phyloP scores from a whole-genome alignment of 768 basidiomycete species.

The Candolleomyces efflorescens region DNA sequence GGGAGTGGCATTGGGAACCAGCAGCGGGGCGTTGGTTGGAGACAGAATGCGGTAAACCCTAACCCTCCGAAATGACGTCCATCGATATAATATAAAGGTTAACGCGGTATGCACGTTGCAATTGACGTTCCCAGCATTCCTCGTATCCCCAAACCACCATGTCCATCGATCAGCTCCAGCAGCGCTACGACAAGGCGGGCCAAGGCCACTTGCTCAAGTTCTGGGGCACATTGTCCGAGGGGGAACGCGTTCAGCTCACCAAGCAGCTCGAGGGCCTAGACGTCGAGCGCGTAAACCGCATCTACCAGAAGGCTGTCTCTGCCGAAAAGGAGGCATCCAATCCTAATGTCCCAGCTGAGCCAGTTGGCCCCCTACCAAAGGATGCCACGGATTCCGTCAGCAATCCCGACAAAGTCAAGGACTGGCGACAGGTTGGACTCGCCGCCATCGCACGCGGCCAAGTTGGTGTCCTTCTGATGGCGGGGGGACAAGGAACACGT shows the following conservation, averaged over 20 bases:
- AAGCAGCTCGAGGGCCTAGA: conserved; percentile 77
- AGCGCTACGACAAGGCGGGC: conserved; percentile 71
- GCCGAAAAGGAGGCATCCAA: conserved; percentile 52
- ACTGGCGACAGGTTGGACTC: conserved; percentile 80
- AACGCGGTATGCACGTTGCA: no score
- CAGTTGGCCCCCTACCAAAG: conserved; percentile 80
- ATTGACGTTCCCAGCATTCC: no score
- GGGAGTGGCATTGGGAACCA: no score
- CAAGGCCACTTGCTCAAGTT: conserved; percentile 91
- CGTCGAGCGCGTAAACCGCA: conserved; percentile 86
- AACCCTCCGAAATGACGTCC: conserved; percentile 2
- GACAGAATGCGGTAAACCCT: background rate
- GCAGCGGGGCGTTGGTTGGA: no score
- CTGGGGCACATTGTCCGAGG: conserved; percentile 65
- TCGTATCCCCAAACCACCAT: conserved; percentile 32
- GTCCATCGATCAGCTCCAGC: conserved; percentile 52
- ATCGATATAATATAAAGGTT: background rate
- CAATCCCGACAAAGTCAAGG: conserved; percentile 48
- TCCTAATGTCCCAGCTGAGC: conserved; percentile 35
- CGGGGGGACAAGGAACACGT: conserved; percentile 95
- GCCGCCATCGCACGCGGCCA: conserved; percentile 75
- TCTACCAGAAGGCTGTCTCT: conserved; percentile 73
- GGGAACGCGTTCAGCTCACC: conserved; percentile 60
- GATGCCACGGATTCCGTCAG: conserved; percentile 64
- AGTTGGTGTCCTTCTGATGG: conserved; percentile 96